Conservation (phyloP, 768 basidiomycete species). For the Jaapia argillacea region DNA sequence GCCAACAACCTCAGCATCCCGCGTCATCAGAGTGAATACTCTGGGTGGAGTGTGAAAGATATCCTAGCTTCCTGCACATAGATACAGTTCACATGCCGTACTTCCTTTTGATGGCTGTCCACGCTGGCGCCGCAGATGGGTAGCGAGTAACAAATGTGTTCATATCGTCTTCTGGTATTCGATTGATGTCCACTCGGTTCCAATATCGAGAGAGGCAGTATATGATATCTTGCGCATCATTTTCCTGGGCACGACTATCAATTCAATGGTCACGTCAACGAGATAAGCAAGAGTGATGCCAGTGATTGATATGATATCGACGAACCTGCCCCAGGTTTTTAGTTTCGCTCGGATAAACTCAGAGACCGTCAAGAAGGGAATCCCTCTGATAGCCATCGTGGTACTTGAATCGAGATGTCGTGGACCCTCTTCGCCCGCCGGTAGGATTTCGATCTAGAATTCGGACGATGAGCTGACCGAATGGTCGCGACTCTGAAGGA, state of each 20-base stretch:
- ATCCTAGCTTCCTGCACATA: too few species aligned
- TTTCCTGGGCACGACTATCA: too few species aligned
- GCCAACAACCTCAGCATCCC: too few species aligned
- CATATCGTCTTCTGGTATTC: slow-evolving; percentile 83
- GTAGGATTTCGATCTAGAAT: slow-evolving; percentile 68
- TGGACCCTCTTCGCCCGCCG: slow-evolving; percentile 75
- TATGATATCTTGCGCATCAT: slow-evolving; percentile 70
- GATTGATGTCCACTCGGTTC: slow-evolving; percentile 79
- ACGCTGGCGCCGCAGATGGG: slow-evolving; percentile 54
- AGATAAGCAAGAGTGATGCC: slow-evolving; percentile 2
- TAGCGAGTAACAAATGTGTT: slow-evolving; percentile 56
- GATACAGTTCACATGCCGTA: slow-evolving; percentile 61
- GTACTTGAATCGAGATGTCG: slow-evolving; percentile 60
- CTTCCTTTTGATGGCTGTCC: slow-evolving; percentile 66
- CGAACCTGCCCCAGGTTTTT: slow-evolving; percentile 75
- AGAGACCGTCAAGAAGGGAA: slow-evolving; percentile 78
- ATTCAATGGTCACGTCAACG: slow-evolving; percentile 60
- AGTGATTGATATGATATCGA: slow-evolving; percentile 5
- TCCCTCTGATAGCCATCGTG: slow-evolving; percentile 54
- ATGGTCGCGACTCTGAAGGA: slow-evolving; percentile 4
- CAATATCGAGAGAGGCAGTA: slow-evolving; percentile 67
- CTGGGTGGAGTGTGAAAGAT: too few species aligned
- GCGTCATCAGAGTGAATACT: too few species aligned
- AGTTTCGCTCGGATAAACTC: slow-evolving; percentile 84
- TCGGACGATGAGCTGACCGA: slow-evolving; percentile 3